These are phyloP conservation scores for Grosmannia serpens DNA, from an alignment of 2,329 filamentous ascomycete species.

Conservation along the genomic window DNA sequence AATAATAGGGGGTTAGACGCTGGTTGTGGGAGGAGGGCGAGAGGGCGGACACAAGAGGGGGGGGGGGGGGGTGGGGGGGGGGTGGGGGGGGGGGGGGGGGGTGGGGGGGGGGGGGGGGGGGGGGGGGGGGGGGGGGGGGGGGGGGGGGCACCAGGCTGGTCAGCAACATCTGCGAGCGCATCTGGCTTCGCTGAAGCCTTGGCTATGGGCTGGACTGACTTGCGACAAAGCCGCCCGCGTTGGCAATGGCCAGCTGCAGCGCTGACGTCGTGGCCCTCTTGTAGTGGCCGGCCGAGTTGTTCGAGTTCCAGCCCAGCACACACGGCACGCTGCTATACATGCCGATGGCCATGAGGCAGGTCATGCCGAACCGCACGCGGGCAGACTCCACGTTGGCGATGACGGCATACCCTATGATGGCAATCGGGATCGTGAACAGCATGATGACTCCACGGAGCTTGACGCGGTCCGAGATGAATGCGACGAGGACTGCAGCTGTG, in stretches of 20 bases:
- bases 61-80: too few relatives aligned
- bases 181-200: too few relatives aligned
- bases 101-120: too few relatives aligned
- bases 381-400: constrained; percentile 44
- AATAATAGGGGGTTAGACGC: too few relatives aligned
- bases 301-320: constrained; percentile 53
- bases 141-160: not conserved
- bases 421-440: constrained; percentile 50
- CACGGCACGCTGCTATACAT: constrained; percentile 52
- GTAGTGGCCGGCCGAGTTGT: constrained; percentile 58
- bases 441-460: constrained; percentile 49
- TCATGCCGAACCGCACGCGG: constrained; percentile 51
- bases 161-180: not conserved
- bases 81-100: too few relatives aligned
- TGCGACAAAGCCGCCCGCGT: constrained; percentile 55
- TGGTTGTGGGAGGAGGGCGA: too few relatives aligned
- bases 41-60: too few relatives aligned
- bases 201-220: not conserved
- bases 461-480: constrained; percentile 49
- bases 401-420: constrained; percentile 53
- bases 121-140: too few relatives aligned
- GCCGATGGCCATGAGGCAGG: constrained; percentile 54
- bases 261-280: constrained; percentile 57
- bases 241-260: constrained; percentile 54
- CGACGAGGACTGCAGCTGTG: constrained; percentile 29